Percentiles rank a stretch among this genome's conserved stretches.
Conservation (phyloP, 106 monocot species). For the Dioscorea dumetorum region DNA sequence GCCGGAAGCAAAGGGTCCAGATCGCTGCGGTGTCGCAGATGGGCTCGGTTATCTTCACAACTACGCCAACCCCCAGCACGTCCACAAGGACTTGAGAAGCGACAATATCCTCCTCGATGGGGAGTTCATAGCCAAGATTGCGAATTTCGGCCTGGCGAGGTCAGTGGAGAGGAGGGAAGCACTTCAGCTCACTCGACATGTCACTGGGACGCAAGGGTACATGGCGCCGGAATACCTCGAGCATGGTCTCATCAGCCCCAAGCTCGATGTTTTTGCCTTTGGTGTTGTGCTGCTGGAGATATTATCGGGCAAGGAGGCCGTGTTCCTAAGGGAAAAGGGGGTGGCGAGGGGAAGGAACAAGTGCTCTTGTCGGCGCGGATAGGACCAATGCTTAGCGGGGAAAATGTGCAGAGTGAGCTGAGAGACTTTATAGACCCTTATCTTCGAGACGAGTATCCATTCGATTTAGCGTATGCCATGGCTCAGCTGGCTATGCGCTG, state of each 20-base stretch:
- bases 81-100: constrained; percentile 85
- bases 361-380: constrained; percentile 29
- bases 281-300: constrained; percentile 83
- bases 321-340: constrained; percentile 9
- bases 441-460: constrained; percentile 47
- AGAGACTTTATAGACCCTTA: constrained; percentile 50
- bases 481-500: constrained; percentile 72
- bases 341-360: constrained; percentile 12
- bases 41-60: constrained; percentile 82
- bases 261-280: constrained; percentile 81
- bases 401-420: constrained; percentile 54
- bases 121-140: constrained; percentile 62
- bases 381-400: constrained; percentile 32
- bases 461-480: constrained; percentile 60
- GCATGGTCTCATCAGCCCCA: constrained; percentile 75
- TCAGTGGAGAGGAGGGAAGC: constrained; percentile 13
- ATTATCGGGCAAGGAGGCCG: constrained; percentile 61
- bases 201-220: constrained; percentile 80
- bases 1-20: constrained; percentile 72
- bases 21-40: constrained; percentile 76
- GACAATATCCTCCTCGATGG: constrained; percentile 62
- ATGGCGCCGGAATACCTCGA: constrained; percentile 89
- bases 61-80: constrained; percentile 52
- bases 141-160: constrained; percentile 65
- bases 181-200: constrained; percentile 59